Evolutionary conservation across 805 yeast species (phyloP).

Genomic region (Tetrapisispora taiwanensis): DNA sequence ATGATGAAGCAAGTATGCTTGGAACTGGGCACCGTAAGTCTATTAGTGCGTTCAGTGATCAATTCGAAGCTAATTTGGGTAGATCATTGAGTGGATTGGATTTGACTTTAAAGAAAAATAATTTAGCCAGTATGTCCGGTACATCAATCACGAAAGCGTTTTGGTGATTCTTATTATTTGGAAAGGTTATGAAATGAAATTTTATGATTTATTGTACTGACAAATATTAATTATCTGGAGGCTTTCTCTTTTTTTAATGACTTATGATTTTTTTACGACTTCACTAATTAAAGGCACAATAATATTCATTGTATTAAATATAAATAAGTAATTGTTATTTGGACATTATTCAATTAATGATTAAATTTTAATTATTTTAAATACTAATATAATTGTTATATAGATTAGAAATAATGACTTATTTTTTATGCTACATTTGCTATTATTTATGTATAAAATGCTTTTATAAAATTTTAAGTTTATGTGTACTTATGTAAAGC

Average conservation of each 20-base stretch:
- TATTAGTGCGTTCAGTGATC: conserved; percentile 12
- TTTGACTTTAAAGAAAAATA: conserved; percentile 6
- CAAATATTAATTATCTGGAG: not conserved
- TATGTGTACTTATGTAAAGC: not conserved
- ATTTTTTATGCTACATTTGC: not conserved
- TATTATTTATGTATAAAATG: not conserved
- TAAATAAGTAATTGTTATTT: too few species aligned
- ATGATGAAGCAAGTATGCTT: not conserved
- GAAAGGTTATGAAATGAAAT: too few species aligned
- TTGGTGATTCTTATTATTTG: not conserved
- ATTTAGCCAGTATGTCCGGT: not conserved
- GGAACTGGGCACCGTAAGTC: not conserved
- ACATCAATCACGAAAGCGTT: not conserved
- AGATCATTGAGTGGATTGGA: conserved; percentile 27
- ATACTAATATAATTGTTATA: not conserved
- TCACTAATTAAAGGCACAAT: not conserved
- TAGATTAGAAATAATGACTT: not conserved
- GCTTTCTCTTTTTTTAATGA: not conserved
- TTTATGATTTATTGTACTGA: not conserved
- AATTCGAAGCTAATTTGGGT: conserved; percentile 22
- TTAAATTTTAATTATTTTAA: not conserved
- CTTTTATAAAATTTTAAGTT: not conserved
- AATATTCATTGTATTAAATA: not conserved
- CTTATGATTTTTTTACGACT: conserved; percentile 1
- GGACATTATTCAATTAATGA: too few species aligned